Conservation (phyloP, 1,139 yeast species). For the Chernovozyma aurita region DNA sequence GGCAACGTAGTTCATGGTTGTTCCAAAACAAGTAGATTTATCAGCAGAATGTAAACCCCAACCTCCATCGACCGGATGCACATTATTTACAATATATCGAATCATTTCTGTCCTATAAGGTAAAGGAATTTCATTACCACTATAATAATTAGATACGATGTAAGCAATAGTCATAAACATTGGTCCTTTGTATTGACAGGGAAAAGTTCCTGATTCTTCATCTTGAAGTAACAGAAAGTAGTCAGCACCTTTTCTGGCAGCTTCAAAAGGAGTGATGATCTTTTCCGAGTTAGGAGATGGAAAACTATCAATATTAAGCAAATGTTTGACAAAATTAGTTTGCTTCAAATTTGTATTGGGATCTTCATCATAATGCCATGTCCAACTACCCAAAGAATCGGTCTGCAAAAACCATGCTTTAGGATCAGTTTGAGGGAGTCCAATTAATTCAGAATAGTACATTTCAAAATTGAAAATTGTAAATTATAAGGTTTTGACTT, state of each 20-base stretch:
- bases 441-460: constrained; percentile 59
- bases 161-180: constrained; percentile 95
- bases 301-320: constrained; percentile 44
- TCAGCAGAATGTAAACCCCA: constrained; percentile 96
- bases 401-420: constrained; percentile 71
- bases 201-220: constrained; percentile 71
- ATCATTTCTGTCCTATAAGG: constrained; percentile 66
- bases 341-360: constrained; percentile 27
- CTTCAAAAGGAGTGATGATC: constrained; percentile 47
- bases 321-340: constrained; percentile 54
- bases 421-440: constrained; percentile 65
- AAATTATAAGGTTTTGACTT: too few relatives aligned
- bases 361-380: constrained; percentile 67
- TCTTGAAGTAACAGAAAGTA: constrained; percentile 71
- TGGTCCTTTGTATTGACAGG: constrained; percentile 94
- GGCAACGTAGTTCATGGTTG: constrained; percentile 77
- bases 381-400: constrained; percentile 70
- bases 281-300: constrained; percentile 34
- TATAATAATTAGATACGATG: constrained; percentile 68
- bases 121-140: constrained; percentile 64
- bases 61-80: constrained; percentile 99
- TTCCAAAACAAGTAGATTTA: constrained; percentile 93
- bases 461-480: too few relatives aligned
- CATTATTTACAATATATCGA: constrained; percentile 78
- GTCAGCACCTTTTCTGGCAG: constrained; percentile 72